A percentile compares a stretch with the other conserved stretches of the same genome.
Conservation (phyloP, 106 monocot species). For the Vanilla planifolia region DNA sequence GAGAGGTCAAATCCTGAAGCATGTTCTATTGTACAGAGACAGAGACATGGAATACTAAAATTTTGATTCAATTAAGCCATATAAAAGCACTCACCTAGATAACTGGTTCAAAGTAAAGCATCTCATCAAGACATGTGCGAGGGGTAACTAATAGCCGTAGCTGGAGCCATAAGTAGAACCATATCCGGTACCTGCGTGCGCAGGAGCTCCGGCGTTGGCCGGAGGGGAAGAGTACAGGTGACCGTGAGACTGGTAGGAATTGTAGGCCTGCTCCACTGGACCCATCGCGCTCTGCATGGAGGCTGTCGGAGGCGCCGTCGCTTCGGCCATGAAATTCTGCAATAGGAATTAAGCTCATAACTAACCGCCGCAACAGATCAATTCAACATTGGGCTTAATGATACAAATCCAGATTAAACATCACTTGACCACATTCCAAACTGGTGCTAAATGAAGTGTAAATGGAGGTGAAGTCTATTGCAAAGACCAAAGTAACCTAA, state of each 20-base stretch:
- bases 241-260: not conserved
- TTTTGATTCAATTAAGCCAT: not conserved
- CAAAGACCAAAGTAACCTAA: too few species aligned
- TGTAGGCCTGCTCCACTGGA: not conserved
- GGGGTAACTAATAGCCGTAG: slow-evolving; percentile 6
- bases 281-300: not conserved
- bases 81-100: not conserved
- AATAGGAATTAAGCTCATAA: too few species aligned
- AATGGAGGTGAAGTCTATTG: too few species aligned
- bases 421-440: too few species aligned
- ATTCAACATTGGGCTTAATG: too few species aligned
- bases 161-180: slow-evolving; percentile 5
- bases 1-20: too few species aligned
- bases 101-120: not conserved
- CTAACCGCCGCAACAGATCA: too few species aligned
- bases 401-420: too few species aligned
- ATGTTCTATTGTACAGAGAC: too few species aligned
- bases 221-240: not conserved
- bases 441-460: too few species aligned
- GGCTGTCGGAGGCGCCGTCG: not conserved
- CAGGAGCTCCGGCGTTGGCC: not conserved
- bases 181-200: not conserved
- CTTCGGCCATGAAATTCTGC: slow-evolving; percentile 10
- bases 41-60: too few species aligned
- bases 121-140: too few species aligned